Percentiles rank a stretch among this genome's conserved stretches.
Evolutionary conservation across 2,329 filamentous ascomycete genomes (phyloP).

Genomic region (Cladosporium sp.): DNA sequence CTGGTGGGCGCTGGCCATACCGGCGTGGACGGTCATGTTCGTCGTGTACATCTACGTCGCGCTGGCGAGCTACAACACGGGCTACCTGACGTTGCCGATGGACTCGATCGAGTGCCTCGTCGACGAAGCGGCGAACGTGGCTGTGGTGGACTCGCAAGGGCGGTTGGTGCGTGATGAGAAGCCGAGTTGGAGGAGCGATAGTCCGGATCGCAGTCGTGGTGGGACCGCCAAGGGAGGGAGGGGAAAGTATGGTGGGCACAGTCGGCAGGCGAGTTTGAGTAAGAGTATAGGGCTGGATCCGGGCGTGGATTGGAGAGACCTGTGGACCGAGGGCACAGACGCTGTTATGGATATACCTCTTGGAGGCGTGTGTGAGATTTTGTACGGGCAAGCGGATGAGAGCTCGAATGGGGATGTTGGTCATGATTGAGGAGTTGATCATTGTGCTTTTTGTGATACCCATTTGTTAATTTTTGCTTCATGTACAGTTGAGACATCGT

Average conservation of each 20-base stretch:
- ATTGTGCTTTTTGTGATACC: neutral
- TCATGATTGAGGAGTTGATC: constrained; percentile 1
- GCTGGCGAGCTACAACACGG: constrained; percentile 84
- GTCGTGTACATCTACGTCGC: constrained; percentile 93
- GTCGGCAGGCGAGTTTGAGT: constrained; percentile 31
- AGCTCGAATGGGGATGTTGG: neutral
- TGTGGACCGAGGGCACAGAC: constrained; percentile 93
- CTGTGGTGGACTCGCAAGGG: constrained; percentile 72
- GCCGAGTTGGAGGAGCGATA: constrained; percentile 23
- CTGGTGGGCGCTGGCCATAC: constrained; percentile 95
- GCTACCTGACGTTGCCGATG: constrained; percentile 79
- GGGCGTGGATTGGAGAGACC: constrained; percentile 66
- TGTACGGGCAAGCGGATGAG: constrained; percentile 60
- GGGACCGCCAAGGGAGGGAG: constrained; percentile 29
- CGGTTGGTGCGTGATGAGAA: constrained; percentile 41
- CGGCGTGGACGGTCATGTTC: constrained; percentile 82
- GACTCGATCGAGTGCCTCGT: constrained; percentile 82
- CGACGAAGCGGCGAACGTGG: constrained; percentile 83
- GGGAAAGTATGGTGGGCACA: constrained; percentile 33
- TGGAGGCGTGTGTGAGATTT: constrained; percentile 87
- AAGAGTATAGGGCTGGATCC: constrained; percentile 21
- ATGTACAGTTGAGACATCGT: neutral
- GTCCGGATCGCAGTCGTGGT: neutral
- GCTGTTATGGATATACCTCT: constrained; percentile 96
- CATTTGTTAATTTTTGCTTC: neutral